These are phyloP conservation scores for Didymella pomorum DNA, from an alignment of 2,329 filamentous ascomycete species.

Conservation along the genomic window DNA sequence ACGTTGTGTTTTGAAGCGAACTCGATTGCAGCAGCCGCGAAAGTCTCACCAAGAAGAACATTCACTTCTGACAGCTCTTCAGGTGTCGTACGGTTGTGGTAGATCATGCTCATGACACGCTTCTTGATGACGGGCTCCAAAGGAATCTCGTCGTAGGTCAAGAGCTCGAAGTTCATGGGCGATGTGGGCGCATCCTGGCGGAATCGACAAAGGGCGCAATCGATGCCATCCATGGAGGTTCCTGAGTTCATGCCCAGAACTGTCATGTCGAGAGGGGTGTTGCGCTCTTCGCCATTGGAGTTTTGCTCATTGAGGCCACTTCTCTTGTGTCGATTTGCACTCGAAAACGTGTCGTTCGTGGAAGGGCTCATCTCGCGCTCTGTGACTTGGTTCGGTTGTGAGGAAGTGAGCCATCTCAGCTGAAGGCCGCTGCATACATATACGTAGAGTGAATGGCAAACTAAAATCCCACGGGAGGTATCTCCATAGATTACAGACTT, in stretches of 20 bases:
- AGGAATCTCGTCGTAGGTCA: constrained; percentile 65
- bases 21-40: constrained; percentile 60
- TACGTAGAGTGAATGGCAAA: background rate
- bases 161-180: constrained; percentile 65
- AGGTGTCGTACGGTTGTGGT: constrained; percentile 64
- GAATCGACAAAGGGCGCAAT: background rate
- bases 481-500: background rate
- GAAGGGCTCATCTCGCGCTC: background rate
- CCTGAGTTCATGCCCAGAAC: constrained; percentile 64
- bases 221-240: constrained; percentile 54
- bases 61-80: constrained; percentile 67
- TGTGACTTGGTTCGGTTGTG: background rate
- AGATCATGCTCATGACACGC: constrained; percentile 66
- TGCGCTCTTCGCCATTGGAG: background rate
- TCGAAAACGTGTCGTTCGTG: background rate
- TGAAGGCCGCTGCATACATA: background rate
- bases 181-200: background rate
- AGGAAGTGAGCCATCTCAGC: background rate
- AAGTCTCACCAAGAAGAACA: constrained; percentile 65
- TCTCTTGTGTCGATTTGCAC: background rate
- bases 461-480: background rate
- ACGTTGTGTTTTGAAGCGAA: constrained; percentile 46
- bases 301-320: background rate
- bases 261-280: constrained; percentile 55
- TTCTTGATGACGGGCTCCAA: constrained; percentile 64